These are phyloP conservation scores for Alternaria postmessia DNA, from an alignment of 2,329 filamentous ascomycete species.

Conservation along the genomic window DNA sequence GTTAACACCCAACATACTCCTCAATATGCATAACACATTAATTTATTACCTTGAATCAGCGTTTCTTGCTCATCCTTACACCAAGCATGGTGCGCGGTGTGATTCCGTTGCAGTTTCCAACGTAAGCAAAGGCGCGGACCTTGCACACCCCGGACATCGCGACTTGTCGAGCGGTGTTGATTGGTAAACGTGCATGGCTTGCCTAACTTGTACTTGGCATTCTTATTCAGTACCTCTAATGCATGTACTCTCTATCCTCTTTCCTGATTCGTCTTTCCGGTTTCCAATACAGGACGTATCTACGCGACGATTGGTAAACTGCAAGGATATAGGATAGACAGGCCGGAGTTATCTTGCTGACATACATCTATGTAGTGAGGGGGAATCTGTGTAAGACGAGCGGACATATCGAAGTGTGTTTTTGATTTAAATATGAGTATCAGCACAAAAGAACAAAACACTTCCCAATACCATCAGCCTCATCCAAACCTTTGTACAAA, in stretches of 20 bases:
- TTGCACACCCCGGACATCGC: neutral
- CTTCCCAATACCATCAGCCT: neutral
- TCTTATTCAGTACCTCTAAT: neutral
- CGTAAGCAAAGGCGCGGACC: neutral
- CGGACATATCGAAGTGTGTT: too few relatives aligned
- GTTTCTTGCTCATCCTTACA: rapidly evolving
- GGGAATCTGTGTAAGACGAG: too few relatives aligned
- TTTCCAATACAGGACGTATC: neutral
- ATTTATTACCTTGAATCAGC: neutral
- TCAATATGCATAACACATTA: neutral
- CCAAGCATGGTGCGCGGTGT: neutral
- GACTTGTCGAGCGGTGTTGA: neutral
- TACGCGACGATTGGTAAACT: neutral
- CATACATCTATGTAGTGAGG: neutral
- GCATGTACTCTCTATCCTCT: neutral
- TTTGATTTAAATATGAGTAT: too few relatives aligned
- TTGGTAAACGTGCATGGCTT: neutral
- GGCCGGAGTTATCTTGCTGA: neutral
- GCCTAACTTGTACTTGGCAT: neutral
- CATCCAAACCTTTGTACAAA: neutral
- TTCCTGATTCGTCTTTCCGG: neutral
- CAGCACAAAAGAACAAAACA: neutral
- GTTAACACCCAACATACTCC: neutral
- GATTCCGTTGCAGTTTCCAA: neutral
- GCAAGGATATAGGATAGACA: neutral